Conservation (phyloP, 495 filamentous ascomycete genomes). For the Aspergillus biplanus region DNA sequence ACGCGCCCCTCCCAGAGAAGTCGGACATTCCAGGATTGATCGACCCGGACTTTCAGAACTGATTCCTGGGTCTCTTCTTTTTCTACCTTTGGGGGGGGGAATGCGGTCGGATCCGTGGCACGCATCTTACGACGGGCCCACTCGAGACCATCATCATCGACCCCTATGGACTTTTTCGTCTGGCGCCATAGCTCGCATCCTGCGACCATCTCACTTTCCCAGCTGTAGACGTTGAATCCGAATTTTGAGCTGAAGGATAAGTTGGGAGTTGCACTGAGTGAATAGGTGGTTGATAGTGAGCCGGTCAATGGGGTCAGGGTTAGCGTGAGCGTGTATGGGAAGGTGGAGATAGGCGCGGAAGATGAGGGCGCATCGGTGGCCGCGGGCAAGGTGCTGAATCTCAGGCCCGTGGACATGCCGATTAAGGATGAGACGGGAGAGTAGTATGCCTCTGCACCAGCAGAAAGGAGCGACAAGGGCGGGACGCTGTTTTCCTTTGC, state of each 20-base stretch:
- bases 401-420: slow-evolving; percentile 77
- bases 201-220: slow-evolving; percentile 89
- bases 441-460: slow-evolving; percentile 94
- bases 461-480: slow-evolving; percentile 60
- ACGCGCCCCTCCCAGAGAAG: slow-evolving; percentile 92
- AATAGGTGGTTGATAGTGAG: slow-evolving; percentile 85
- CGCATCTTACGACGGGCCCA: slow-evolving; percentile 51
- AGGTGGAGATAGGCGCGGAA: slow-evolving; percentile 49
- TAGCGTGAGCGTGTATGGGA: slow-evolving; percentile 89
- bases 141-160: slow-evolving; percentile 43
- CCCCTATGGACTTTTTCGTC: slow-evolving; percentile 40
- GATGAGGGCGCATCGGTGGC: slow-evolving; percentile 62
- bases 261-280: slow-evolving; percentile 78
- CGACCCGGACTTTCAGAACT: slow-evolving; percentile 86
- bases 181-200: slow-evolving; percentile 87
- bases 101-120: slow-evolving; percentile 28
- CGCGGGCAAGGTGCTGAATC: slow-evolving; percentile 89
- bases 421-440: slow-evolving; percentile 88
- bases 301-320: slow-evolving; percentile 93
- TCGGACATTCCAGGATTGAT: slow-evolving; percentile 82
- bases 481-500: slow-evolving; percentile 24
- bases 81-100: slow-evolving; percentile 34
- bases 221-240: slow-evolving; percentile 97
- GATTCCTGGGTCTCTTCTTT: slow-evolving; percentile 71
- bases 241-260: slow-evolving; percentile 86